Base-by-base conservation (phyloP, 257 asterid genomes). In the Agastache rugosa region DNA sequence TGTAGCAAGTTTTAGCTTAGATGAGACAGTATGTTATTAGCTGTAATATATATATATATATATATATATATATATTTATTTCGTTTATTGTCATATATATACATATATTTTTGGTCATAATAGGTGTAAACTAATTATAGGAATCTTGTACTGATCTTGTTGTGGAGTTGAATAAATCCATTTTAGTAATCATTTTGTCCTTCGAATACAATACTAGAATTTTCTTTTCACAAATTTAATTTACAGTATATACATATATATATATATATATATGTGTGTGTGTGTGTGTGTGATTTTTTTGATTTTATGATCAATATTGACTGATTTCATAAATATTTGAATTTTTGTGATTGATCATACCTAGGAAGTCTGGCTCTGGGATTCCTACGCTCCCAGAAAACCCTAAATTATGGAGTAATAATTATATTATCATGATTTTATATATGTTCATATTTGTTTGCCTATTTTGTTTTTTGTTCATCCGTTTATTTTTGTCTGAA, bases 21-120 rank as follows among this genome's bases (percentile, higher is more conserved):
- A 71, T 54, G 77, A 79, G 87, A 79, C 82, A 66, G 64, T 83
- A 62, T 76, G 79, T 83, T 66, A 54, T 69, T 77, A 65, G 75
- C 78, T 69, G 83, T 69, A 64, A 27, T 64, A 77, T 76, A 34
- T 47, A 45, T 73, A 31, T 39, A 67, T 72, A 72, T 55, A 9
- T 29, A 50, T 61, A 39, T 39, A 20, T 68, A 59, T 68, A 59
- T 47, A 45, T 73, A 31, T 39, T 41, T 66, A 73, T 78, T 72
- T 77, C 59, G 67, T 69, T 37, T 44, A 23, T 75, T 50, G 20
- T 66, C 25, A 67, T 72, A 72, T 55, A 9, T 29, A 50, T 61
- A 39, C 50, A 20, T 68, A 59, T 68, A 59, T 67, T 47, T 67
- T 59, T 47, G 56, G 45, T 16, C 69, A 63, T 41, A 22, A 48